Evolutionary conservation across 2,329 filamentous ascomycete species (phyloP).

Genomic region (Xylariales sp.): DNA sequence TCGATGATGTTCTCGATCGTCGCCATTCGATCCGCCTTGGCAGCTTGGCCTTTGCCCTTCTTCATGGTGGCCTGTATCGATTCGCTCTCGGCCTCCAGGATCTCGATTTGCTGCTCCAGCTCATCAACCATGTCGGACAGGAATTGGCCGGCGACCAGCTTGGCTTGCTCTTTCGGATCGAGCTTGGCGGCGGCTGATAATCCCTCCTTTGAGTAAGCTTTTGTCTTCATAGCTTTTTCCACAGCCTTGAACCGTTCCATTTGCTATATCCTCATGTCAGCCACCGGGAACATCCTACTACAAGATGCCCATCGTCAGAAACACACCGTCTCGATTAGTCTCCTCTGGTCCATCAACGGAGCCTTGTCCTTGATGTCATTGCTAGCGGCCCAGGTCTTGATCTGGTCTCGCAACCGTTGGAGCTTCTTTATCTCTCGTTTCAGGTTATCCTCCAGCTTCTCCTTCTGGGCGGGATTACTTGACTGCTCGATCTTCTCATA

Average conservation of each 20-base stretch:
- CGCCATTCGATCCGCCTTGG: conserved; percentile 81
- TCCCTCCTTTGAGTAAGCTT: conserved; percentile 98
- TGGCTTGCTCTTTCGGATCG: conserved; percentile 96
- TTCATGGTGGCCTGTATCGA: conserved; percentile 83
- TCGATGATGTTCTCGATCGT: conserved; percentile 82
- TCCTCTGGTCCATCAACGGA: conserved; percentile 86
- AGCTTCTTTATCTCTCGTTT: conserved; percentile 99
- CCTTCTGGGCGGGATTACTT: conserved; percentile 89
- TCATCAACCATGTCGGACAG: conserved; percentile 84
- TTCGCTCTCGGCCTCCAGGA: conserved; percentile 85
- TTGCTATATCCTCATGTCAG: conserved; percentile 53
- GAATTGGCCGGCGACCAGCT: conserved; percentile 83
- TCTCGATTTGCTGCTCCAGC: conserved; percentile 89
- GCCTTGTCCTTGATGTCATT: conserved; percentile 99
- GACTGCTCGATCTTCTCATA: conserved; percentile 97
- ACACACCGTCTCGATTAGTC: conserved; percentile 92
- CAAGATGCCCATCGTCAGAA: not conserved
- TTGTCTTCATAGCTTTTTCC: conserved; percentile 99
- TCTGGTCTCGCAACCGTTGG: conserved; percentile 93
- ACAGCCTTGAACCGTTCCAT: conserved; percentile 99
- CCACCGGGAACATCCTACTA: conserved; percentile 1
- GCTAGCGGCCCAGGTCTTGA: conserved; percentile 98
- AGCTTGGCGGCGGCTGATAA: conserved; percentile 86
- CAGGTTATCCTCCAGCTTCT: conserved; percentile 95
- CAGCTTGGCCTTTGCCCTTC: conserved; percentile 83